phyloP scores from a whole-genome alignment of 345 rosid species.

The Gossypium arboreum region DNA sequence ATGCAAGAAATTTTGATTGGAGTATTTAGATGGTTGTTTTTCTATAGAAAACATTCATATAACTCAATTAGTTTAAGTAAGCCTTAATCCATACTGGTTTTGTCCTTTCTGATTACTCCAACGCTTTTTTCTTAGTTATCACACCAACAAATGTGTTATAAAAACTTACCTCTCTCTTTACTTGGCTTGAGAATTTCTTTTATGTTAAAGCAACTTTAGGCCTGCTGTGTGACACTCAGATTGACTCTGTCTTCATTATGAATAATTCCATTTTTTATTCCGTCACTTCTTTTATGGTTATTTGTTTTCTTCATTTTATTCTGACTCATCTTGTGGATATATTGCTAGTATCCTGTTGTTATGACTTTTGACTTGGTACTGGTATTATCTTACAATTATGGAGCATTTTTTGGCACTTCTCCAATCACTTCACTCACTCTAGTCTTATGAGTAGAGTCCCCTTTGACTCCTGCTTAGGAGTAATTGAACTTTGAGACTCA shows the following conservation, averaged over 20 bases:
- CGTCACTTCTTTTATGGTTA: not conserved
- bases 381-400: not conserved
- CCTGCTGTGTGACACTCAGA: not conserved
- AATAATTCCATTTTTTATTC: slow-evolving; percentile 1
- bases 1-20: not conserved
- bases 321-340: not conserved
- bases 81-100: not conserved
- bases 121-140: not conserved
- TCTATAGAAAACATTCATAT: not conserved
- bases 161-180: not conserved
- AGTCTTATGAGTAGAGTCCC: too few relatives aligned
- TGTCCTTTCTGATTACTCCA: not conserved
- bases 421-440: not conserved
- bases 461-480: not conserved
- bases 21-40: not conserved
- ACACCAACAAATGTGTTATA: not conserved
- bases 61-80: slow-evolving; percentile 2
- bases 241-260: not conserved
- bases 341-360: not conserved
- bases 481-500: not conserved
- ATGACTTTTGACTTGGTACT: not conserved
- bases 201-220: not conserved
- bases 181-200: not conserved
- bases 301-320: not conserved
- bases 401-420: not conserved